A percentile compares a stretch with the other conserved stretches of the same genome.
These are phyloP conservation scores for Gossypium aridum DNA, from an alignment of 441 rosid genomes.

Conservation along the genomic window DNA sequence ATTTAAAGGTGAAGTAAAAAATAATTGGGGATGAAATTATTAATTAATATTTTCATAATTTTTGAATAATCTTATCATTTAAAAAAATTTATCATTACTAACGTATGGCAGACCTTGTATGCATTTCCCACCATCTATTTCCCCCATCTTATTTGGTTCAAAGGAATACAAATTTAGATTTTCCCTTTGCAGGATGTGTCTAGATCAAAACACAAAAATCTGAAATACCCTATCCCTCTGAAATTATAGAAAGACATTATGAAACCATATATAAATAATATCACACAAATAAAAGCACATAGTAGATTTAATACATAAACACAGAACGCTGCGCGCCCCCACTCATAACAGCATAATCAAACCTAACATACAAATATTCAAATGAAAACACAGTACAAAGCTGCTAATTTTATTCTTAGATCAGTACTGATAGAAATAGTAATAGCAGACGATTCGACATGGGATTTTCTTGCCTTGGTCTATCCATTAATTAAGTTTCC, in stretches of 20 bases:
- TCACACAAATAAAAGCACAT: neutral
- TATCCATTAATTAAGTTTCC: neutral
- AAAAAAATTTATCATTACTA: too few species aligned
- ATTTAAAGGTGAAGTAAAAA: too few species aligned
- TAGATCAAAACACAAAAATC: too few species aligned
- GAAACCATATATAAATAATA: neutral
- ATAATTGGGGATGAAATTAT: too few species aligned
- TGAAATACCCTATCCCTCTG: too few species aligned
- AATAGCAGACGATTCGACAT: neutral
- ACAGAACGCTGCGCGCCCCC: neutral
- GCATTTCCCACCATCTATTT: too few species aligned
- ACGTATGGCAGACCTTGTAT: too few species aligned
- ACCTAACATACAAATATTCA: neutral
- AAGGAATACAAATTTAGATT: too few species aligned
- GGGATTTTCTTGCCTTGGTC: neutral
- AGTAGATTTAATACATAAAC: neutral
- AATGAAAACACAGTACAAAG: neutral
- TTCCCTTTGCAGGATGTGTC: too few species aligned
- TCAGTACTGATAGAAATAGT: neutral
- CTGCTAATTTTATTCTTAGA: neutral
- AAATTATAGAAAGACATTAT: neutral
- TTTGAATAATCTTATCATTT: too few species aligned
- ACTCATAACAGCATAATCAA: neutral
- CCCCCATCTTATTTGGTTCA: too few species aligned
- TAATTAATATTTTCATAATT: too few species aligned